Evolutionary conservation across 108 stramenopile species (phyloP).

Genomic region (Pseudonitzschia pungens): DNA sequence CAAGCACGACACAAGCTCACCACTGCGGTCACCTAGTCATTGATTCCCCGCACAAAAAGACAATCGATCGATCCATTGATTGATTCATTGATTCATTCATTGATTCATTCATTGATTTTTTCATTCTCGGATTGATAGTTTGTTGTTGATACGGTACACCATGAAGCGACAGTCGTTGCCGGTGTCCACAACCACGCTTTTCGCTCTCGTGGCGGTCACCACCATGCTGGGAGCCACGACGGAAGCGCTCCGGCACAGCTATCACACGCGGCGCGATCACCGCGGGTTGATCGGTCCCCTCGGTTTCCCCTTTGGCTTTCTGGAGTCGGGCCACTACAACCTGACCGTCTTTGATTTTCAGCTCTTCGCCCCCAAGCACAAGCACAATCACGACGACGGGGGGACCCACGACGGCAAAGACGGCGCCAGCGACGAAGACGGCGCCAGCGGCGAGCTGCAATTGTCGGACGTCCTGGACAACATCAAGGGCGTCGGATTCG

Average conservation of each 20-base stretch:
- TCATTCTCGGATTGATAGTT: not conserved
- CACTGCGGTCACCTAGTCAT: too few species aligned
- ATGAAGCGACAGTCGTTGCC: not conserved
- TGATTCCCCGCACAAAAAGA: too few species aligned
- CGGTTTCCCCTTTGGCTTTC: constrained; percentile 89
- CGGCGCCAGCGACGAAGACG: constrained; percentile 16
- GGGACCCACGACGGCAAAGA: constrained; percentile 1
- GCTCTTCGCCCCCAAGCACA: constrained; percentile 14
- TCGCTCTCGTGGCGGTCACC: not conserved
- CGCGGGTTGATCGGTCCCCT: constrained; percentile 75
- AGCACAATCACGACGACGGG: not conserved
- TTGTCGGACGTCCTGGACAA: constrained; percentile 31
- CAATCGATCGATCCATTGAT: too few species aligned
- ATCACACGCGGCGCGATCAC: constrained; percentile 44
- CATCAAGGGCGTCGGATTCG: constrained; percentile 61
- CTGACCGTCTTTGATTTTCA: constrained; percentile 76
- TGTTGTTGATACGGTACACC: not conserved
- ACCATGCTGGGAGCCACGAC: not conserved
- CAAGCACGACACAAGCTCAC: too few species aligned
- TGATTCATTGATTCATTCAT: not conserved
- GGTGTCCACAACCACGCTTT: not conserved
- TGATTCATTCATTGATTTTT: too few species aligned
- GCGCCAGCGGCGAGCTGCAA: not conserved
- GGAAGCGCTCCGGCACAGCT: constrained; percentile 56
- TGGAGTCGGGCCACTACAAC: constrained; percentile 71